A percentile compares a stretch with the other conserved stretches of the same genome.
Conservation (phyloP, 2,329 filamentous ascomycete species). For the Neonectria neomacrospora region DNA sequence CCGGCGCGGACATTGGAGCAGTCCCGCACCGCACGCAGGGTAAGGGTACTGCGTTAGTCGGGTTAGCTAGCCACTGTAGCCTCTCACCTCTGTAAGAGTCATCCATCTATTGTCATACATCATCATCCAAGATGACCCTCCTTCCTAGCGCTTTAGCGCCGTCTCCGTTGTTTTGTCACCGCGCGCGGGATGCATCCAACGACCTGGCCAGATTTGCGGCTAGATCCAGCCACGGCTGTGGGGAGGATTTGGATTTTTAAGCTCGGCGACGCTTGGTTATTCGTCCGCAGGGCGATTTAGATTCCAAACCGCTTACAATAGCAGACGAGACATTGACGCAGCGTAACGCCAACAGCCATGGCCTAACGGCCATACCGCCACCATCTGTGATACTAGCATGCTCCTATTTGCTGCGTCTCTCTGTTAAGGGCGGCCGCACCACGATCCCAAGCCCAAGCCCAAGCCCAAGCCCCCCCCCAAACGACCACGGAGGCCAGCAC, state of each 20-base stretch:
- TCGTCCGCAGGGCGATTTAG: conserved; percentile 21
- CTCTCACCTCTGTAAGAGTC: conserved; percentile 40
- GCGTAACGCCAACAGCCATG: conserved; percentile 7
- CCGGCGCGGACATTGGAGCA: conserved; percentile 6
- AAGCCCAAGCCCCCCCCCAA: background rate
- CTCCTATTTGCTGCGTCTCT: background rate
- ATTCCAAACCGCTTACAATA: conserved; percentile 42
- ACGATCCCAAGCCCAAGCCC: background rate
- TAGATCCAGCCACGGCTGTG: background rate
- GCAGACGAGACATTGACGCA: conserved; percentile 15
- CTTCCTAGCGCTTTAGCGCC: background rate
- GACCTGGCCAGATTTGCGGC: background rate
- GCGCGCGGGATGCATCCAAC: conserved; percentile 17
- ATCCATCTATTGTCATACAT: conserved; percentile 32
- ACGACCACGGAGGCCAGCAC: background rate
- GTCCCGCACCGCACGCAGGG: conserved; percentile 7
- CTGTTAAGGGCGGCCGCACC: background rate
- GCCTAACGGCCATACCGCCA: conserved; percentile 24
- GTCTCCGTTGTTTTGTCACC: conserved; percentile 22
- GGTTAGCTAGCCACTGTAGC: too few species aligned
- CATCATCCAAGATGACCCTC: conserved; percentile 26
- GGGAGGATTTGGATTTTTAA: conserved; percentile 29
- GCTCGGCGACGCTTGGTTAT: conserved; percentile 36
- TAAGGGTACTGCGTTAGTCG: background rate
- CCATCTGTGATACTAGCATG: conserved; percentile 22